Percentiles rank a stretch among this genome's conserved stretches.
Evolutionary conservation across 148 eudicot genomes (phyloP).

Genomic region (Rhododendron williamsianum): DNA sequence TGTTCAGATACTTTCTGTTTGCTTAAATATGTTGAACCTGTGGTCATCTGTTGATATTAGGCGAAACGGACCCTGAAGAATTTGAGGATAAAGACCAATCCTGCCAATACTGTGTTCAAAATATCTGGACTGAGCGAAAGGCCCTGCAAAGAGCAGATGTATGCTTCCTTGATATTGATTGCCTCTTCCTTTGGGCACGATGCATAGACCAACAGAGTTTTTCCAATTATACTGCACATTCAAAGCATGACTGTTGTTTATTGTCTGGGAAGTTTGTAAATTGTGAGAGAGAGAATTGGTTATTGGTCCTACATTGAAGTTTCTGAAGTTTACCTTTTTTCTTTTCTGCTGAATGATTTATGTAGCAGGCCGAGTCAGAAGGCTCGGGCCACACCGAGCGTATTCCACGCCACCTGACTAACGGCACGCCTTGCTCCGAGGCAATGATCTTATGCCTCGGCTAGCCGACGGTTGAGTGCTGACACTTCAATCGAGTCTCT

Average conservation of each 20-base stretch:
- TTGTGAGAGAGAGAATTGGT: neutral
- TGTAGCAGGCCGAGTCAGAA: too few relatives aligned
- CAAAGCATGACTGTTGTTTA: neutral
- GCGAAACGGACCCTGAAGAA: constrained; percentile 54
- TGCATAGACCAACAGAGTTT: neutral
- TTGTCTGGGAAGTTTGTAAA: neutral
- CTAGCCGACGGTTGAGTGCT: too few relatives aligned
- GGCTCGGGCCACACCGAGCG: too few relatives aligned
- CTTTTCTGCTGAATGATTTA: neutral
- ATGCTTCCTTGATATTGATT: neutral
- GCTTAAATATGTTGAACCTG: neutral
- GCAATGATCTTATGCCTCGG: too few relatives aligned
- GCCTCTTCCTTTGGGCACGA: neutral
- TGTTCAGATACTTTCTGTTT: neutral
- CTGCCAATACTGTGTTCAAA: constrained; percentile 46
- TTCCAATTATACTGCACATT: neutral
- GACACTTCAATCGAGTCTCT: too few relatives aligned
- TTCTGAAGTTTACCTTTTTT: neutral
- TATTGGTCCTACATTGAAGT: too few relatives aligned
- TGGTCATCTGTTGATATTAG: constrained; percentile 21
- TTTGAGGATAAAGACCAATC: constrained; percentile 35
- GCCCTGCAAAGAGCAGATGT: constrained; percentile 36
- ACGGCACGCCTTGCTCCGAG: too few relatives aligned
- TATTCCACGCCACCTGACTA: too few relatives aligned
- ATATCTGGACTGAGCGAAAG: constrained; percentile 50